phyloP scores from a whole-genome alignment of 2,329 filamentous ascomycete genomes.

The Colletotrichum liriopes region DNA sequence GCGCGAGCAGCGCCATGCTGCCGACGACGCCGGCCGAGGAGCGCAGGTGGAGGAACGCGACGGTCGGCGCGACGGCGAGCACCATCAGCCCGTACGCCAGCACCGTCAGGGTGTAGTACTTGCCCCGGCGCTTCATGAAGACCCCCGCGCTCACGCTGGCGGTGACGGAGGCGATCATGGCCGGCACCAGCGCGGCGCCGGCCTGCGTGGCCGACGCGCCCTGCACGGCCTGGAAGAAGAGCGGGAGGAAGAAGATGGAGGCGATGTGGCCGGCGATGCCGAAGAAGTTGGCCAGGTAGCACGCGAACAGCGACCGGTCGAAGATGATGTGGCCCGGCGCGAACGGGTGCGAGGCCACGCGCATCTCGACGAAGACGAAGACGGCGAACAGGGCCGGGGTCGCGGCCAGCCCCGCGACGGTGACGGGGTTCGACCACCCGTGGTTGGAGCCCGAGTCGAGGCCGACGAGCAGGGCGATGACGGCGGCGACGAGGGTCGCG shows the following conservation, averaged over 20 bases:
- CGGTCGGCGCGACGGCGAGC: constrained; percentile 68
- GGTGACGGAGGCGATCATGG: constrained; percentile 72
- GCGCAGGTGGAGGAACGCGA: constrained; percentile 65
- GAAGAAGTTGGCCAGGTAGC: constrained; percentile 82
- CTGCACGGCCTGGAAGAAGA: constrained; percentile 83
- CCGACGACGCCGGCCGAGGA: constrained; percentile 68
- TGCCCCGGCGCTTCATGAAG: constrained; percentile 79
- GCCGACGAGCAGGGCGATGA: constrained; percentile 77
- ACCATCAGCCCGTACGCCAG: constrained; percentile 68
- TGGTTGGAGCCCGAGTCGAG: constrained; percentile 82
- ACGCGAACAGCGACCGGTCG: constrained; percentile 75
- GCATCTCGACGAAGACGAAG: constrained; percentile 80
- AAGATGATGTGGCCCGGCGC: constrained; percentile 83
- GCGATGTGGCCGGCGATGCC: constrained; percentile 71
- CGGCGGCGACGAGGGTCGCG: constrained; percentile 74
- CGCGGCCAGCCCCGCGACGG: constrained; percentile 70
- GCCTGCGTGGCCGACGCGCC: constrained; percentile 75
- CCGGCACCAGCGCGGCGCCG: constrained; percentile 77
- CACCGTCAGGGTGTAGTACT: constrained; percentile 80
- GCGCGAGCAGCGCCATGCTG: constrained; percentile 67
- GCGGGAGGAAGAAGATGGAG: constrained; percentile 79
- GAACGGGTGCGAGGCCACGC: constrained; percentile 79
- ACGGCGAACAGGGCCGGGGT: constrained; percentile 72
- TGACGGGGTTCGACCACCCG: constrained; percentile 74
- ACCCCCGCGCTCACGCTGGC: constrained; percentile 77